Conservation (phyloP, 192 early-diverging fungal genomes). For the Podila minutissima region DNA sequence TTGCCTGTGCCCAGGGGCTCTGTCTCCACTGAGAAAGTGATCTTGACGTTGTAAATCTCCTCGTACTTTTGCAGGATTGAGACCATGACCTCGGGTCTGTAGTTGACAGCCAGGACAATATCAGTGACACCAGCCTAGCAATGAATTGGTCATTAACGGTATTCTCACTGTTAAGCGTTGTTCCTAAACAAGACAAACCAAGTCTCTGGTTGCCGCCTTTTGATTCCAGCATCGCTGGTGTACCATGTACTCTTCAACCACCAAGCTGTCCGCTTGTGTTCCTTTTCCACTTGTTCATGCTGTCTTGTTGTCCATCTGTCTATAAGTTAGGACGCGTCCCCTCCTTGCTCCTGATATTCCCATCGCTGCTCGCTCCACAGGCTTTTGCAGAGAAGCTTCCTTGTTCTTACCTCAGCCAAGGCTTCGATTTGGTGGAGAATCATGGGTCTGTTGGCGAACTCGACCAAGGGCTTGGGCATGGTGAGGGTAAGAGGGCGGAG, state of each 20-base stretch:
- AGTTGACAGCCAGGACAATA: conserved; percentile 98
- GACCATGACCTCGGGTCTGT: conserved; percentile 98
- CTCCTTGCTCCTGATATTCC: too few species aligned
- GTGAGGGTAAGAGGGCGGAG: conserved; percentile 97
- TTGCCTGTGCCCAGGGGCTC: conserved; percentile 93
- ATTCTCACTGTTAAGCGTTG: too few species aligned
- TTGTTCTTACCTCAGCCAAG: conserved; percentile 83
- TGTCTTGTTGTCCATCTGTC: not conserved
- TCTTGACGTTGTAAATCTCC: conserved; percentile 88
- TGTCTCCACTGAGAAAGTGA: conserved; percentile 96
- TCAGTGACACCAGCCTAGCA: conserved; percentile 94
- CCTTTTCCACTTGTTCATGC: not conserved
- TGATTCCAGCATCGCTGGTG: too few species aligned
- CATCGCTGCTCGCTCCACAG: not conserved
- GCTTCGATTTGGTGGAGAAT: conserved; percentile 99
- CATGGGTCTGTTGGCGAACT: conserved; percentile 99
- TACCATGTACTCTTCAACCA: too few species aligned
- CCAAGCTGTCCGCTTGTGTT: not conserved
- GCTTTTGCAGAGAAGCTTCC: not conserved
- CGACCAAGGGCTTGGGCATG: conserved; percentile 98
- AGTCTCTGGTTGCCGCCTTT: too few species aligned
- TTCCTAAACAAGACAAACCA: too few species aligned
- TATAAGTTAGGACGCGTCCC: not conserved
- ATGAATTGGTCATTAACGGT: too few species aligned
- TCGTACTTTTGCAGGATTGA: conserved; percentile 94